These are phyloP conservation scores for Geranium brycei DNA, from an alignment of 345 rosid species.

Conservation along the genomic window DNA sequence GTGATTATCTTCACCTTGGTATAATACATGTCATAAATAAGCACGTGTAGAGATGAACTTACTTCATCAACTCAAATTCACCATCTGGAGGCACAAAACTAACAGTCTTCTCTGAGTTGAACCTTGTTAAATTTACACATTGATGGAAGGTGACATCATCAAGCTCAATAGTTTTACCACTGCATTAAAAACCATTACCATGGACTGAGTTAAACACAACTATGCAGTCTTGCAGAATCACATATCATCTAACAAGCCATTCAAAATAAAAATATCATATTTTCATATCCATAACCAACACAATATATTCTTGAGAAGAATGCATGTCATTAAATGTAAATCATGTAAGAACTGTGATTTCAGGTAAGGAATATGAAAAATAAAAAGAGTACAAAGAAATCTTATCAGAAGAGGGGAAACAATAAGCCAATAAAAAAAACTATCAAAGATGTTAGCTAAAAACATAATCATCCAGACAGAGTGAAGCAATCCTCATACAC, in stretches of 20 bases:
- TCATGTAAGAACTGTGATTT: neutral
- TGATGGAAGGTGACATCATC: slow-evolving; percentile 99
- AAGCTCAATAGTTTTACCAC: slow-evolving; percentile 82
- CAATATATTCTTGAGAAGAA: neutral
- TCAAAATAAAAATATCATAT: neutral
- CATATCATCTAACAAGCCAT: neutral
- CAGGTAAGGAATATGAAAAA: neutral
- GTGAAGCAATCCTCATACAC: neutral
- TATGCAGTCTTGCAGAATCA: neutral
- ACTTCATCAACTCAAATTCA: slow-evolving; percentile 99
- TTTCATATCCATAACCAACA: neutral
- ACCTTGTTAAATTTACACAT: slow-evolving; percentile 93
- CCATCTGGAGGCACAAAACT: slow-evolving; percentile 99
- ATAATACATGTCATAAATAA: neutral
- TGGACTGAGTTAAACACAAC: neutral
- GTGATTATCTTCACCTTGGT: neutral
- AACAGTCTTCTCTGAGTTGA: slow-evolving; percentile 95
- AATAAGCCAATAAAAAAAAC: too few species aligned
- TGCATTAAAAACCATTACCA: slow-evolving; percentile 9
- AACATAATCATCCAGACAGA: neutral
- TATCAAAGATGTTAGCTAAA: neutral
- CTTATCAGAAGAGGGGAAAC: neutral
- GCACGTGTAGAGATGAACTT: slow-evolving; percentile 20
- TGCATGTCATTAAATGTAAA: neutral
- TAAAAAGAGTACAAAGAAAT: too few species aligned